Conservation (phyloP, 2,329 filamentous ascomycete species). For the Colletotrichum nymphaeae region DNA sequence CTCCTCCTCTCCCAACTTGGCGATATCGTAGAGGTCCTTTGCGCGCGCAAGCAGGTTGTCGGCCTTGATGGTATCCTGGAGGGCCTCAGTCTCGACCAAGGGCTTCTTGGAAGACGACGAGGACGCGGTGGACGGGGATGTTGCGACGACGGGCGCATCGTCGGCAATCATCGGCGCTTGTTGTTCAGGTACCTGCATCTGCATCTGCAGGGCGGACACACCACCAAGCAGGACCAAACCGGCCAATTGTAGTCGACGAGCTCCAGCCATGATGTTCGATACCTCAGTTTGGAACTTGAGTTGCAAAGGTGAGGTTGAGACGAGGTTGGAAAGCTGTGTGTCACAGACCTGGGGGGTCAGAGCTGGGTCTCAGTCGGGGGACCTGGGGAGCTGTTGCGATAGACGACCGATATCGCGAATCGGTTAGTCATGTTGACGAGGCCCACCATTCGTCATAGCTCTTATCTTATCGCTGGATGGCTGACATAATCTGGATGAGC, state of each 20-base stretch:
- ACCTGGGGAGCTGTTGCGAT: constrained; percentile 23
- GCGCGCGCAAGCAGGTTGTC: constrained; percentile 69
- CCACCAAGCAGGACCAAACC: constrained; percentile 24
- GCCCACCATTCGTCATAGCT: background rate
- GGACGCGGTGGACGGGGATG: constrained; percentile 4
- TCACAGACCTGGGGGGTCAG: constrained; percentile 16
- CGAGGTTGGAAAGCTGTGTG: constrained; percentile 15
- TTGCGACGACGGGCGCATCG: constrained; percentile 8
- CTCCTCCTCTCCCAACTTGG: constrained; percentile 67
- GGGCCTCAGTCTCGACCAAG: constrained; percentile 62
- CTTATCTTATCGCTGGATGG: constrained; percentile 13
- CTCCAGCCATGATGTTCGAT: constrained; percentile 19
- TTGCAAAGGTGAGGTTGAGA: constrained; percentile 27
- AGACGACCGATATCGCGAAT: constrained; percentile 33
- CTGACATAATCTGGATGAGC: background rate
- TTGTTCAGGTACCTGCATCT: constrained; percentile 22
- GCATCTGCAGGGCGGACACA: constrained; percentile 29
- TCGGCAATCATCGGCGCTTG: constrained; percentile 32
- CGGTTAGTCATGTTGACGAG: constrained; percentile 31
- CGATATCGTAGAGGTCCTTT: constrained; percentile 71
- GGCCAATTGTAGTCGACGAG: constrained; percentile 23
- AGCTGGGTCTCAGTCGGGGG: background rate
- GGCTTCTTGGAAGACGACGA: constrained; percentile 43
- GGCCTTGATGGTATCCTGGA: constrained; percentile 67
- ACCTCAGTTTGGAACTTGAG: constrained; percentile 14